A percentile compares a stretch with the other conserved stretches of the same genome.
These are phyloP conservation scores for Arctium minus DNA, from an alignment of 129 eudicot species.

Conservation along the genomic window DNA sequence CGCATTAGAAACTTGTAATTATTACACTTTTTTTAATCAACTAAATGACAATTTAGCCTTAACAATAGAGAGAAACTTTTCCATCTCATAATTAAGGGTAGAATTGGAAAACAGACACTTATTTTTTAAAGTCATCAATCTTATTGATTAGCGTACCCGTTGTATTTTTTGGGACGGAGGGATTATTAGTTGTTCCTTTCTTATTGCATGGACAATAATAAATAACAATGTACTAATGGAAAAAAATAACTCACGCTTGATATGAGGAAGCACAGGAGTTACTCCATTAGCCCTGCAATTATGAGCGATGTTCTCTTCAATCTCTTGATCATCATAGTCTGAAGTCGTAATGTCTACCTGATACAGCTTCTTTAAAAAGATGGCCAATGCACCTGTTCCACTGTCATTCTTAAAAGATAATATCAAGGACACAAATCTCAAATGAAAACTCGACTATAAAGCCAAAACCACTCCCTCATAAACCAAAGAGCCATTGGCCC, in stretches of 20 bases:
- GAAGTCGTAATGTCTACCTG: conserved; percentile 86
- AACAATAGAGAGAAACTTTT: too few species aligned
- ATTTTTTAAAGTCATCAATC: too few species aligned
- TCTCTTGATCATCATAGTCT: conserved; percentile 89
- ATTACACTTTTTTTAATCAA: too few species aligned
- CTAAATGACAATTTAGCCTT: too few species aligned
- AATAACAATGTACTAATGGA: background rate
- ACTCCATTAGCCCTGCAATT: conserved; percentile 82
- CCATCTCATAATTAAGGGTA: too few species aligned
- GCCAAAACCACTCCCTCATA: background rate
- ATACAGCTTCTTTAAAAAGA: conserved; percentile 58
- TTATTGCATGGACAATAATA: background rate
- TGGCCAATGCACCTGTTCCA: conserved; percentile 98
- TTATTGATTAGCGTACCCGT: too few species aligned
- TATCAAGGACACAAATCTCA: conserved; percentile 13
- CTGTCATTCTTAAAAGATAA: conserved; percentile 38
- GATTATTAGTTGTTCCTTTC: background rate
- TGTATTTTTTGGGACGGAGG: too few species aligned
- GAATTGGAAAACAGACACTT: too few species aligned
- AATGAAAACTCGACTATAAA: background rate
- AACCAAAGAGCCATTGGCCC: background rate
- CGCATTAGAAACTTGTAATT: too few species aligned
- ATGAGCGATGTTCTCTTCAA: conserved; percentile 89
- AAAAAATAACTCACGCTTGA: conserved; percentile 56
- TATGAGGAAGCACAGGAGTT: conserved; percentile 75